phyloP scores from a whole-genome alignment of 305 asterid species.

The Solanum hybrid region DNA sequence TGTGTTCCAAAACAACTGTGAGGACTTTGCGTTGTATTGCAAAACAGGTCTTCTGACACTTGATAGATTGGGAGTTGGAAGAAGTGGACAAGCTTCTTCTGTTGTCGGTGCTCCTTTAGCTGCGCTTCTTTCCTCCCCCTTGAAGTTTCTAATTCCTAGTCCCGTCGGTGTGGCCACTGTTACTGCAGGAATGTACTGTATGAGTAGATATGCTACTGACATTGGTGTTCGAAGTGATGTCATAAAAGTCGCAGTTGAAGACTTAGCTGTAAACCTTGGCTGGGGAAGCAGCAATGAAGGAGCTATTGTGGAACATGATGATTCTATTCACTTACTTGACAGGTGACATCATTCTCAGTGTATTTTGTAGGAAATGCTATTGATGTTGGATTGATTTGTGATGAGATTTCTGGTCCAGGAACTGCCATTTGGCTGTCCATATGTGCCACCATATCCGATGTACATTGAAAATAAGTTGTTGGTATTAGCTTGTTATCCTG shows the following conservation, averaged over 20 bases:
- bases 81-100: conserved; percentile 92
- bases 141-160: conserved; percentile 73
- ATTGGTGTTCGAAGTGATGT: conserved; percentile 78
- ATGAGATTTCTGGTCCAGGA: background rate
- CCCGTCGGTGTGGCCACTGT: conserved; percentile 72
- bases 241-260: conserved; percentile 77
- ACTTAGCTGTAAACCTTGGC: conserved; percentile 54
- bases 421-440: conserved; percentile 7
- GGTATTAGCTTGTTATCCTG: background rate
- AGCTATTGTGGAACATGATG: conserved; percentile 16
- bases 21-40: conserved; percentile 87
- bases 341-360: conserved; percentile 22
- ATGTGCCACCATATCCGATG: background rate
- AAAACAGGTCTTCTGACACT: conserved; percentile 76
- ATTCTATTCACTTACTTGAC: conserved; percentile 12
- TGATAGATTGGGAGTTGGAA: conserved; percentile 69
- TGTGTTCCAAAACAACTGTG: conserved; percentile 83
- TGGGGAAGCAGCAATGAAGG: conserved; percentile 30
- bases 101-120: conserved; percentile 87
- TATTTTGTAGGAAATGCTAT: background rate
- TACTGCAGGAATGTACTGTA: conserved; percentile 87
- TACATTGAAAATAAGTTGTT: background rate
- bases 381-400: background rate
- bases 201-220: conserved; percentile 85
- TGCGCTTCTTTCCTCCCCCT: conserved; percentile 74